Base-by-base conservation (phyloP, 441 rosid genomes). In the Erysimum cheiri region DNA sequence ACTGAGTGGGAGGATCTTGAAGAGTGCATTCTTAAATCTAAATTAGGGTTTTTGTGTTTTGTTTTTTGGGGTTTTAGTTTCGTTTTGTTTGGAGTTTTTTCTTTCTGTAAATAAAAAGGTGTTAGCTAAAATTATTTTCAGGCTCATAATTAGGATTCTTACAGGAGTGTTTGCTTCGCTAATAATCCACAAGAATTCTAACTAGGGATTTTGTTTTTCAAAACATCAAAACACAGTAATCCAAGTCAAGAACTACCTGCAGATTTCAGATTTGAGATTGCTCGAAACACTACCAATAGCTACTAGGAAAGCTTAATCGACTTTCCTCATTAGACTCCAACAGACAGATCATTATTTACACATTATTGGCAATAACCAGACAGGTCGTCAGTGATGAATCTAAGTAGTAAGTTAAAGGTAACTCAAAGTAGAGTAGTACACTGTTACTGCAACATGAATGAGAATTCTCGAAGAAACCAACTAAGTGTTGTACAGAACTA, bases 161-260 rank as follows among this genome's bases (percentile, higher is more conserved):
- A 9, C 3, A 13, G 40, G 40, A 37, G 13, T 37, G n/a, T n/a
- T 36, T 37, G 4, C 12, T 37, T 37, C 40, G 40, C 40, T 10
- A 37, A 9, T 37, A 37, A 11, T 37, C 40, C 13, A 3, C 13
- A 11, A 37, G 40, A 4, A 10, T 37, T 13, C 11, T 37, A 37
- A 22, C 41, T 37, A 10, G 41, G 12, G 12, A 39, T 39, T 39
- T 39, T 39, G 24, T 12, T 39, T 11, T 3, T 39, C 41, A 39
- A 39, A 39, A 39, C 41, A 39, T 39, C 5, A 39, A 39, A 11
- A 39, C 41, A 39, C 41, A 39, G 39, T 92, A 96, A 83, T 92
- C 98, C 84, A 92, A 85, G 79, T 88, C 96, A 6, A 92, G 93
- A 73, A 92, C 95, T 54, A 90, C 98, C 98, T 87, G 80, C 69